A percentile compares a stretch with the other conserved stretches of the same genome.
Evolutionary conservation across 2,329 filamentous ascomycete species (phyloP).

Genomic region (Elsinoe fawcettii): DNA sequence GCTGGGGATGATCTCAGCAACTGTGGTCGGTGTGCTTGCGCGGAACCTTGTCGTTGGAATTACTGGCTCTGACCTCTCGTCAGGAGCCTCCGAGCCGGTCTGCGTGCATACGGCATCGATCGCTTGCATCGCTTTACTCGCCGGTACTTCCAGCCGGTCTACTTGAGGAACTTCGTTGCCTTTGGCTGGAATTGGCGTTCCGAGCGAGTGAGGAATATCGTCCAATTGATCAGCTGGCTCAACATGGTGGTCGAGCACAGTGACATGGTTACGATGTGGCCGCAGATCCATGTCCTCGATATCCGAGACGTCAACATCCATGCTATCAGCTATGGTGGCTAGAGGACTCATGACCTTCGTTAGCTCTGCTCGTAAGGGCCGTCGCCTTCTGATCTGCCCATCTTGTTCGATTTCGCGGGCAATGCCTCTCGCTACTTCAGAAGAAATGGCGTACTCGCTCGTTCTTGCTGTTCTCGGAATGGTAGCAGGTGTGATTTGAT

Average conservation of each 20-base stretch:
- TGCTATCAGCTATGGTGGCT: neutral
- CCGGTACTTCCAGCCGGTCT: too few species aligned
- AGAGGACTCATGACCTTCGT: too few species aligned
- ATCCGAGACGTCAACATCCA: neutral
- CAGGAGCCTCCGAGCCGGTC: too few species aligned
- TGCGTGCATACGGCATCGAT: too few species aligned
- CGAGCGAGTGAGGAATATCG: too few species aligned
- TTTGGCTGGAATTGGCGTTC: too few species aligned
- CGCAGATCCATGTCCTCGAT: neutral
- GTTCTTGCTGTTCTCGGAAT: neutral
- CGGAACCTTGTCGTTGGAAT: too few species aligned
- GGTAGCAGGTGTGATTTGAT: neutral
- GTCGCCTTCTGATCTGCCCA: neutral
- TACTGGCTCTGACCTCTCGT: too few species aligned
- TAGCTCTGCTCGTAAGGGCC: neutral
- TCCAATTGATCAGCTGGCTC: neutral
- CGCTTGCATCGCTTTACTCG: too few species aligned
- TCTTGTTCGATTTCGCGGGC: neutral
- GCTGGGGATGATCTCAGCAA: too few species aligned
- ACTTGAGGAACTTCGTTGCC: too few species aligned
- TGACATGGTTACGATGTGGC: neutral
- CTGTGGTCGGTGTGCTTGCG: too few species aligned
- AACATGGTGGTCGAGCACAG: neutral
- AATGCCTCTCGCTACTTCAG: neutral
- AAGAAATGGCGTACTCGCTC: neutral